Conservation (phyloP, 441 rosid genomes). For the Rhodomyrtus psidioides region DNA sequence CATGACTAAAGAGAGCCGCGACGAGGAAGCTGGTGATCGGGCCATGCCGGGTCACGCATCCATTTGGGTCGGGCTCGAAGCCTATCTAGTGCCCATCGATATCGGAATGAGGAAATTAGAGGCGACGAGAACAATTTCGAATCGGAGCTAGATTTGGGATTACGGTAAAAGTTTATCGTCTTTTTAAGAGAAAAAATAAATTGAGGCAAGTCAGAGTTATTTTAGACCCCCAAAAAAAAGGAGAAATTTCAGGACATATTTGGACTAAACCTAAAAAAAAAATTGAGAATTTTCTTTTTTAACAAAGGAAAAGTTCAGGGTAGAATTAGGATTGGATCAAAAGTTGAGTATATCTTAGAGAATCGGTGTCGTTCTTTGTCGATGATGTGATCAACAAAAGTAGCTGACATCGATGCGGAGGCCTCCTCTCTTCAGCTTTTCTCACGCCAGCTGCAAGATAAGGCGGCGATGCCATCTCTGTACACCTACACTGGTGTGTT, state of each 20-base stretch:
- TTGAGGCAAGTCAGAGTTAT: too few relatives aligned
- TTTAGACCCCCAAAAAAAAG: too few relatives aligned
- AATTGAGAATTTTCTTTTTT: too few relatives aligned
- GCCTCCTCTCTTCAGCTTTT: background rate
- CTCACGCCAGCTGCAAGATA: background rate
- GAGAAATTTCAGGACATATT: too few relatives aligned
- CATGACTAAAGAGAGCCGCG: background rate
- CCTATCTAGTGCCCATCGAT: too few relatives aligned
- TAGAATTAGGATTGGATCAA: fast-evolving
- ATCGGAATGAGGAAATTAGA: background rate
- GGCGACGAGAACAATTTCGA: background rate
- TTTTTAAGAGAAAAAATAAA: too few relatives aligned
- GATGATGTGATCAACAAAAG: background rate
- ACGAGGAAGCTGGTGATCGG: background rate
- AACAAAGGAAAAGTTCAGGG: fast-evolving
- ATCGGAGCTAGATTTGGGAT: background rate
- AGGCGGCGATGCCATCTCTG: background rate
- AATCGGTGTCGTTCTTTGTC: fast-evolving
- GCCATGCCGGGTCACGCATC: background rate
- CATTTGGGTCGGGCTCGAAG: too few relatives aligned
- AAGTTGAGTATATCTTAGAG: fast-evolving
- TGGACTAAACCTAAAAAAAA: too few relatives aligned
- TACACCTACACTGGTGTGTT: too few relatives aligned
- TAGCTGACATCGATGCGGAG: background rate
- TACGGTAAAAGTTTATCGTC: background rate